Evolutionary conservation across 495 filamentous ascomycete species (phyloP), one percentile per base, ranked within the genome.

Genomic region (Gamarada debralockiae): DNA sequence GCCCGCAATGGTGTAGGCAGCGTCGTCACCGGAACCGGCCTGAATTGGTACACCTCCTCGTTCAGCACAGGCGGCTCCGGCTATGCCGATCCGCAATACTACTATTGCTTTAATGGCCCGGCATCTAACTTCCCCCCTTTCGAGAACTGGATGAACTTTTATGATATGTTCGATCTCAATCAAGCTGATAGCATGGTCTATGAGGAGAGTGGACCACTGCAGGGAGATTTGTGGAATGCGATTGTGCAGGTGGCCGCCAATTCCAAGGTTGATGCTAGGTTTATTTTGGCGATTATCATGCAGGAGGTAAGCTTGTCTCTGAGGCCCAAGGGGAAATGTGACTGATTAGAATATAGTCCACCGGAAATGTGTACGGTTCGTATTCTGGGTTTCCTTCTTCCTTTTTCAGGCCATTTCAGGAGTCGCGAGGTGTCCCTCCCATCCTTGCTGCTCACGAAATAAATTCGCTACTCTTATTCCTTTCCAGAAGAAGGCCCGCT

Each of bases 271-370:
- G 73, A 79, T 52, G 42, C 37, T 22, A 59, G 64, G 39, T 67
- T 64, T 52, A 65, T 73, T 53, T 59, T 74, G 20, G 62, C 64
- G 41, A 66, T 80, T 47, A 59, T 82, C 39, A 76, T 83, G 70
- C 80, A 83, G 61, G 80, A 84, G 60, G 29, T 31, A 23, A 22
- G 10, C 9, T 45, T 8, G n/a, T n/a, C n/a, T n/a, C n/a, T n/a
- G n/a, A n/a, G n/a, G n/a, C n/a, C n/a, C n/a, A n/a, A n/a, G n/a
- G n/a, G n/a, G n/a, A n/a, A n/a, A n/a, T n/a, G n/a, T n/a, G n/a
- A n/a, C 27, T 29, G 10, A 29, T 10, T 29, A 39, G 14, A 39
- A 39, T 7, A n/a, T 7, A 45, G 42, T 51, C 48, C 13, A 29
- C 39, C 6, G 50, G 39, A 9, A 53, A 45, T 37, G 22, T 31